A percentile compares a stretch with the other conserved stretches of the same genome.
These are phyloP conservation scores for Pichia sp. DNA, from an alignment of 1,139 yeast genomes.

Conservation along the genomic window DNA sequence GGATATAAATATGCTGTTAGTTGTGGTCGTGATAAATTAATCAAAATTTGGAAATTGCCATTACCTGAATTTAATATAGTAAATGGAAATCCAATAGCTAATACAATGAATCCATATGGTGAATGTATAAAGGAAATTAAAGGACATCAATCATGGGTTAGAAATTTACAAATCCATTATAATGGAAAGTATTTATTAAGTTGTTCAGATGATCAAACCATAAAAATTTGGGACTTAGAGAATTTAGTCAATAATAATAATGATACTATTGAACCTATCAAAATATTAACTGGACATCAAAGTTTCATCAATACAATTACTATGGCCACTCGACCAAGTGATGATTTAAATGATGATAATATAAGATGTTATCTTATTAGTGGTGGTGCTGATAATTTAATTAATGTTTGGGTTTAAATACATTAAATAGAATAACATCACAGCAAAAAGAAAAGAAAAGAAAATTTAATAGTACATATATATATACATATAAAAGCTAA, in stretches of 20 bases:
- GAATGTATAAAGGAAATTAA: slow-evolving; percentile 40
- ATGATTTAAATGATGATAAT: slow-evolving; percentile 28
- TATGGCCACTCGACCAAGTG: slow-evolving; percentile 45
- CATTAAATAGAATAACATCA: no score
- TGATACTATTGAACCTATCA: slow-evolving; percentile 38
- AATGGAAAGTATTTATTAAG: slow-evolving; percentile 65
- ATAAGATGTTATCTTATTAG: slow-evolving; percentile 54
- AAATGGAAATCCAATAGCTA: slow-evolving; percentile 41
- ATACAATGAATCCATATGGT: slow-evolving; percentile 51
- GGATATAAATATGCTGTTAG: slow-evolving; percentile 69
- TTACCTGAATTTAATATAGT: slow-evolving; percentile 49
- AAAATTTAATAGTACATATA: no score
- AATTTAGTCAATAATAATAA: slow-evolving; percentile 35
- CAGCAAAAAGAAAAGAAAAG: no score
- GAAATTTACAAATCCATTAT: slow-evolving; percentile 65
- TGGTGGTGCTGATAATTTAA: slow-evolving; percentile 53
- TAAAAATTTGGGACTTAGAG: slow-evolving; percentile 74
- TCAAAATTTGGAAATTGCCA: slow-evolving; percentile 73
- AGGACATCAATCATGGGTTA: slow-evolving; percentile 90
- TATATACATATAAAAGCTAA: no score
- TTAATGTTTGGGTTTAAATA: slow-evolving; percentile 45
- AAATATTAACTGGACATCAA: slow-evolving; percentile 57
- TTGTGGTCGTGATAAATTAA: slow-evolving; percentile 73
- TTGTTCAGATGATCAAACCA: slow-evolving; percentile 73
- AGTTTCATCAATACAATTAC: slow-evolving; percentile 64